A percentile compares a stretch with the other conserved stretches of the same genome.
Evolutionary conservation across 1,139 yeast genomes (phyloP).

Genomic region (Taiozyma sp.): DNA sequence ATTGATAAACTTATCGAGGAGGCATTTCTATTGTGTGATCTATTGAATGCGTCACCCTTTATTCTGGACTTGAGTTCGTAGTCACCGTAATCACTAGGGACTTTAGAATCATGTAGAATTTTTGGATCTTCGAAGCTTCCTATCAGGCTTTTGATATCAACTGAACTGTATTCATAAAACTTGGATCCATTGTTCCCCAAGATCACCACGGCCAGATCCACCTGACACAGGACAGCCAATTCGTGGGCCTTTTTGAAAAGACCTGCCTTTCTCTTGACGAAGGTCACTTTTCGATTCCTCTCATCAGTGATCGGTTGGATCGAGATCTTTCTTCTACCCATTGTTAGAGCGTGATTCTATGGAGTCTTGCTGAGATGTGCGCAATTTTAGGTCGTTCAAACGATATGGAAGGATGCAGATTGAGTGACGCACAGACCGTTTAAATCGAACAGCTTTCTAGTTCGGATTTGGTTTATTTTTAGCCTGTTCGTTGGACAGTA

Average conservation of each 20-base stretch:
- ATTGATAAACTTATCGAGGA: constrained; percentile 15
- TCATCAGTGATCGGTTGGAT: constrained; percentile 90
- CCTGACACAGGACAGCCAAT: constrained; percentile 85
- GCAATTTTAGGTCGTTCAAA: not conserved
- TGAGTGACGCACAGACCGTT: not conserved
- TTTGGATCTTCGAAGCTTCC: constrained; percentile 40
- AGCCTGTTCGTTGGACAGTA: not conserved
- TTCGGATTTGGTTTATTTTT: not conserved
- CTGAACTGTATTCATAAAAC: constrained; percentile 77
- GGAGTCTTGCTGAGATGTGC: not conserved
- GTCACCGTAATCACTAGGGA: constrained; percentile 53
- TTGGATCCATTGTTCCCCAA: constrained; percentile 74
- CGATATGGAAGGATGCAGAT: not conserved
- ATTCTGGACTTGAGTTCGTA: constrained; percentile 29
- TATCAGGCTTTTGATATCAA: constrained; percentile 57
- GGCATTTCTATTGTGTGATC: constrained; percentile 11
- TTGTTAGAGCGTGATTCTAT: constrained; percentile 23
- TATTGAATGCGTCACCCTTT: constrained; percentile 4
- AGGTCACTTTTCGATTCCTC: constrained; percentile 82
- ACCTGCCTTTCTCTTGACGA: constrained; percentile 92
- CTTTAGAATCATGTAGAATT: constrained; percentile 49
- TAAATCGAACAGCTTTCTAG: not conserved
- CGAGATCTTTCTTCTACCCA: constrained; percentile 97
- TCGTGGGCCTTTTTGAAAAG: constrained; percentile 95
- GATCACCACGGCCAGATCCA: constrained; percentile 86